phyloP scores from a whole-genome alignment of 1,284 basidiomycete species.

The Pulchroboletus neoregius region DNA sequence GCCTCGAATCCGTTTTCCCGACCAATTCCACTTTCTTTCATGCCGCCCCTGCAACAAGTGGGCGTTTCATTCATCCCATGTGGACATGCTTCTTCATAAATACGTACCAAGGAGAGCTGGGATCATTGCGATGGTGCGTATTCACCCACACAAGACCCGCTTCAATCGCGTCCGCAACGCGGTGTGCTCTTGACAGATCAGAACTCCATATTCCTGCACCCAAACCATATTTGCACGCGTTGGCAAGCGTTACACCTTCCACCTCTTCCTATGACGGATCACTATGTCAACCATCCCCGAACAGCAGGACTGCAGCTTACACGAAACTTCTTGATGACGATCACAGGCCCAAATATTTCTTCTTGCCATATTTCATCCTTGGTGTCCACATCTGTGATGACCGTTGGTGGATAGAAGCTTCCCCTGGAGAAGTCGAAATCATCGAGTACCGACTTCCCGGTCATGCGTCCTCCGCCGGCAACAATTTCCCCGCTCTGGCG shows the following conservation, averaged over 20 bases:
- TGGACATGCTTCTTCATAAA: background rate
- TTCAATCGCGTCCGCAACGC: conserved; percentile 62
- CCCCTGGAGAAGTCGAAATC: conserved; percentile 64
- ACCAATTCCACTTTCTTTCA: conserved; percentile 81
- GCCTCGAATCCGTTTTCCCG: conserved; percentile 80
- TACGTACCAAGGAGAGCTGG: conserved; percentile 76
- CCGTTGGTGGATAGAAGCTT: conserved; percentile 73
- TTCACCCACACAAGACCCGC: conserved; percentile 83
- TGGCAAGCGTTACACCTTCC: conserved; percentile 67
- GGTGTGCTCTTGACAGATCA: conserved; percentile 68
- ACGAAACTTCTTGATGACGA: conserved; percentile 61
- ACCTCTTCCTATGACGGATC: conserved; percentile 46
- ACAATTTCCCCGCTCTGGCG: conserved; percentile 49
- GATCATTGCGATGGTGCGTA: conserved; percentile 83
- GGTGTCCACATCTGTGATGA: conserved; percentile 56
- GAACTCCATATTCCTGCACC: conserved; percentile 80
- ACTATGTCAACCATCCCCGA: background rate
- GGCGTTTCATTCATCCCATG: conserved; percentile 4
- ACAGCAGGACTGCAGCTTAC: conserved; percentile 36
- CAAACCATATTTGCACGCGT: conserved; percentile 72
- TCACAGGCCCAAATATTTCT: conserved; percentile 78
- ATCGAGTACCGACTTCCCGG: conserved; percentile 58
- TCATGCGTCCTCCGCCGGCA: conserved; percentile 63
- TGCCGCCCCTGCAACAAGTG: conserved; percentile 60
- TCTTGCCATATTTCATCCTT: conserved; percentile 72